Base-by-base conservation (phyloP, 2,329 filamentous ascomycete species). In the Aspergillus fijiensis region DNA sequence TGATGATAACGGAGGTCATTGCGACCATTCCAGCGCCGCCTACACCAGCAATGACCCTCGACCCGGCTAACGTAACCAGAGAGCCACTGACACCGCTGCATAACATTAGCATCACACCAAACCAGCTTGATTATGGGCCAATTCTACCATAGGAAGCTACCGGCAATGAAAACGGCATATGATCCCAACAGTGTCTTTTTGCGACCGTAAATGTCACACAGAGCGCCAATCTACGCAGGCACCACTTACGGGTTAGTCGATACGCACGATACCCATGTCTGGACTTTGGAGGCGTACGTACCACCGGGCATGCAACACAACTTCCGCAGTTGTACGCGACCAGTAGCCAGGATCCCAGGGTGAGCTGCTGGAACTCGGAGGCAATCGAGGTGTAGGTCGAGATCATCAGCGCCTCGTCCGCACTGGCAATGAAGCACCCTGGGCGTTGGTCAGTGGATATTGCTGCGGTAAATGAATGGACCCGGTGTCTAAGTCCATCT, bases 371-470 rank as follows among this genome's bases (percentile, higher is more conserved):
- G 60, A 82, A 81, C 21, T 81, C 77, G 0, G 80, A 81, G 0
- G 79, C 73, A 47, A 82, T 78, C 3, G 79, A 76, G 1, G 83
- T 81, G 65, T 88, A 86, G 0, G 87, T 89, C 0, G 88, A 87
- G 9, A 90, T 72, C 0, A 90, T 80, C 1, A 90, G 74, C 2
- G 85, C 85, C 1, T 78, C 76, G 67, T 90, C 88, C 21, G 83
- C 81, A 51, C 85, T 85, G 4, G 82, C 82, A 9, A 89, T 81
- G 64, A 90, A 89, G 7, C 27, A 29, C 27, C 27, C 27, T 29
- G 7, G 1, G 27, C 7, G 27, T 29, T 29, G 27, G 27, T 29
- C 27, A 29, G 27, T 29, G 6, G 2, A 7, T 10, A 6, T 10
- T 6, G 2, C 27, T 29, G 5, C 7, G 7, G 27, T 29, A 2